Evolutionary conservation across 2,329 filamentous ascomycete species (phyloP).

Genomic region (Scedosporium dehoogii): DNA sequence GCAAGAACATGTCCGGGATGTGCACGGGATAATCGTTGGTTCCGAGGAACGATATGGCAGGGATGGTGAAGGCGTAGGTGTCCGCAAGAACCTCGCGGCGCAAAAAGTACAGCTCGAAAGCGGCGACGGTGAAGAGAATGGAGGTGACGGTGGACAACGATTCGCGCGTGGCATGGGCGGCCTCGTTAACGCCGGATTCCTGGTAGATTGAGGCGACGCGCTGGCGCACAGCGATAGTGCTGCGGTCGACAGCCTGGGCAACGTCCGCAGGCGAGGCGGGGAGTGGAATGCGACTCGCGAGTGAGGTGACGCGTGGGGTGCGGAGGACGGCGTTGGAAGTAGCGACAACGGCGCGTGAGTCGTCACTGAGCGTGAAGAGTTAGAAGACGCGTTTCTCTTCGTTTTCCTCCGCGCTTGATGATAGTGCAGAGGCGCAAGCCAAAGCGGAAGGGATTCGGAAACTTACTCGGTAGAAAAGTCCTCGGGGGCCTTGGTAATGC

Average conservation of each 20-base stretch:
- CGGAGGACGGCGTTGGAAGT: slow-evolving; percentile 37
- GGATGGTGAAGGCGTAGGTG: slow-evolving; percentile 63
- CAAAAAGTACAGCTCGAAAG: slow-evolving; percentile 62
- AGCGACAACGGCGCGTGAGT: background rate
- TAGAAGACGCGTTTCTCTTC: background rate
- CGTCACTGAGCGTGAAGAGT: background rate
- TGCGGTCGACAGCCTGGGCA: slow-evolving; percentile 64
- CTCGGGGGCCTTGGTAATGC: slow-evolving; percentile 32
- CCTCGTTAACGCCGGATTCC: slow-evolving; percentile 56
- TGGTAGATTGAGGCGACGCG: slow-evolving; percentile 55
- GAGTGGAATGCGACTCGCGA: slow-evolving; percentile 56
- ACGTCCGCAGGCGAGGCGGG: slow-evolving; percentile 74
- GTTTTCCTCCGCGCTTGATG: background rate
- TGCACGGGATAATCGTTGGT: slow-evolving; percentile 52
- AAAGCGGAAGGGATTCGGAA: background rate
- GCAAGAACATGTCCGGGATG: slow-evolving; percentile 70
- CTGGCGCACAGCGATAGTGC: slow-evolving; percentile 54
- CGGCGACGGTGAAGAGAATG: slow-evolving; percentile 57
- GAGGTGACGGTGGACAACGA: slow-evolving; percentile 61
- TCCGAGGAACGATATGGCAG: slow-evolving; percentile 45
- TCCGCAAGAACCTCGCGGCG: slow-evolving; percentile 61
- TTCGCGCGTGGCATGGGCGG: slow-evolving; percentile 56
- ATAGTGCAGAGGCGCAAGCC: background rate
- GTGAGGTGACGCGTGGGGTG: slow-evolving; percentile 40
- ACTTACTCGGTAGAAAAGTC: slow-evolving; percentile 35